phyloP scores from a whole-genome alignment of 1,139 yeast genomes.

The Tardiomyces digboiensis region DNA sequence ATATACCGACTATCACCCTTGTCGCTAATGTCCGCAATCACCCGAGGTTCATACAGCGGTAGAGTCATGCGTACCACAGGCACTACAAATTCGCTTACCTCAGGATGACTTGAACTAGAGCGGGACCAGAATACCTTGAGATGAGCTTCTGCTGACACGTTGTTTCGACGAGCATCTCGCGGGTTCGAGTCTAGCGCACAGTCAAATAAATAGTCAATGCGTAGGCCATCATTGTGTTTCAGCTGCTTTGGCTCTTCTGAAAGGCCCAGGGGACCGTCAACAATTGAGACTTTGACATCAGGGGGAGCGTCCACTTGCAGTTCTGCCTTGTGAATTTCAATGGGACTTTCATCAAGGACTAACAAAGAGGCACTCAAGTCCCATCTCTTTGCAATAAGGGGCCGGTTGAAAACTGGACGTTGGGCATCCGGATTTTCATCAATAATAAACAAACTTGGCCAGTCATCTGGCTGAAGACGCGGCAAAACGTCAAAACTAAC shows the following conservation, averaged over 20 bases:
- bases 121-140: slow-evolving; percentile 24
- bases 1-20: slow-evolving; percentile 14
- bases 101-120: slow-evolving; percentile 6
- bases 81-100: slow-evolving; percentile 16
- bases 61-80: slow-evolving; percentile 32
- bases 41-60: slow-evolving; percentile 64
- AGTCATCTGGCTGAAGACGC: slow-evolving; percentile 19
- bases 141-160: slow-evolving; percentile 23
- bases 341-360: slow-evolving; percentile 14
- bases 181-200: slow-evolving; percentile 16
- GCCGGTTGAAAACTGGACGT: slow-evolving; percentile 4
- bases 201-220: slow-evolving; percentile 17
- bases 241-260: slow-evolving; percentile 7
- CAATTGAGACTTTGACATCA: slow-evolving; percentile 13
- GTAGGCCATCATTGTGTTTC: slow-evolving; percentile 19
- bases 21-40: slow-evolving; percentile 33
- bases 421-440: slow-evolving; percentile 9
- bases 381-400: slow-evolving; percentile 22
- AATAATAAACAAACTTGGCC: slow-evolving; percentile 26
- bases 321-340: slow-evolving; percentile 4
- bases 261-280: slow-evolving; percentile 2
- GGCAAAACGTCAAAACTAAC: slow-evolving; percentile 26
- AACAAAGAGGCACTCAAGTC: slow-evolving; percentile 18
- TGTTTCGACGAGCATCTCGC: slow-evolving; percentile 9
- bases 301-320: slow-evolving; percentile 7